Evolutionary conservation across 2,329 filamentous ascomycete species (phyloP).

Genomic region (Pseudogymnoascus sp.): DNA sequence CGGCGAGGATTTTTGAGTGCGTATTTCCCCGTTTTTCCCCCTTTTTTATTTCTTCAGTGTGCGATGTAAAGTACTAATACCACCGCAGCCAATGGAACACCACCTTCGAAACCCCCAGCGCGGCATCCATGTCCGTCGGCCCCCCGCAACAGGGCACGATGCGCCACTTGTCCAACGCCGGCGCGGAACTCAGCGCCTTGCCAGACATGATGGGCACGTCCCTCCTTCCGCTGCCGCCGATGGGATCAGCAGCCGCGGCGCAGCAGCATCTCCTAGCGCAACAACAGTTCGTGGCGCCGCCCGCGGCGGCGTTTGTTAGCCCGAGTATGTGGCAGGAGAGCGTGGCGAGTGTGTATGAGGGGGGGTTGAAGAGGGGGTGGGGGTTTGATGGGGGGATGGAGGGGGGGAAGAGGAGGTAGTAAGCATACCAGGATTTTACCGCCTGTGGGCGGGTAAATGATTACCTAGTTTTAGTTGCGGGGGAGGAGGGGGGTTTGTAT

Average conservation of each 20-base stretch:
- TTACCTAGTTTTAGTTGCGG: no score
- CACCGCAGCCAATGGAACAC: slow-evolving; percentile 78
- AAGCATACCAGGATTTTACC: no score
- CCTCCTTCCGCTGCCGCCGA: slow-evolving; percentile 37
- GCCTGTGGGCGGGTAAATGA: no score
- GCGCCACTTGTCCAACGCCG: slow-evolving; percentile 3
- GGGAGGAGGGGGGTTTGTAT: not conserved
- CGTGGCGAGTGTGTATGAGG: slow-evolving; percentile 60
- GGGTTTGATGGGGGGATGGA: slow-evolving; percentile 30
- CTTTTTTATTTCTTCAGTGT: not conserved
- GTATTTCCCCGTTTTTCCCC: slow-evolving; percentile 29
- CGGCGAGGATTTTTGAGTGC: slow-evolving; percentile 82
- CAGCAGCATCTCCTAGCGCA: slow-evolving; percentile 39
- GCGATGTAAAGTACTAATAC: slow-evolving; percentile 25
- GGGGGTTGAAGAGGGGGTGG: slow-evolving; percentile 54
- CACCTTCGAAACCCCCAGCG: slow-evolving; percentile 62
- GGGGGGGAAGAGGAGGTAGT: not conserved
- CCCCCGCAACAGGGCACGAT: not conserved
- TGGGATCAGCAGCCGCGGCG: not conserved
- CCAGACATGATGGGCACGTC: slow-evolving; percentile 40
- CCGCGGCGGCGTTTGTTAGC: slow-evolving; percentile 48
- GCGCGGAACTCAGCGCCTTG: slow-evolving; percentile 40
- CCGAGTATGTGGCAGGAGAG: slow-evolving; percentile 68
- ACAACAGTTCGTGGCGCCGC: slow-evolving; percentile 44
- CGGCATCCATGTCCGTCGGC: slow-evolving; percentile 8